Percentiles rank a stretch among this genome's conserved stretches.
Evolutionary conservation across 2,329 filamentous ascomycete genomes (phyloP).

Genomic region (Triangularia setosa): DNA sequence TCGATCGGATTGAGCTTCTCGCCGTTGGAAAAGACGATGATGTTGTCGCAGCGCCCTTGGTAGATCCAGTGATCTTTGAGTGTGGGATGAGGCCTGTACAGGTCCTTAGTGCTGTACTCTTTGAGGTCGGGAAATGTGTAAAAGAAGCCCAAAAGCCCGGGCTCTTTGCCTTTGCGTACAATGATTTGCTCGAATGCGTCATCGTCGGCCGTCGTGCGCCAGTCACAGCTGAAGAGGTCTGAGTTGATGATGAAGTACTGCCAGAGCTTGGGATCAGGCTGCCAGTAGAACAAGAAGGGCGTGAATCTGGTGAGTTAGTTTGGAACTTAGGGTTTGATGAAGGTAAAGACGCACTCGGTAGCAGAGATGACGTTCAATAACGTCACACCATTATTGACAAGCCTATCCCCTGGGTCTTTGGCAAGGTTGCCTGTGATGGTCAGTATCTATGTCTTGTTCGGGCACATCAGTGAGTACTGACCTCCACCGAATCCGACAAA

Average conservation of each 20-base stretch:
- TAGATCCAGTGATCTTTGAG: slow-evolving; percentile 35
- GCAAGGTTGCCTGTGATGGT: slow-evolving; percentile 32
- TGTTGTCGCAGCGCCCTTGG: slow-evolving; percentile 38
- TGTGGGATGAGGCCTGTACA: slow-evolving; percentile 39
- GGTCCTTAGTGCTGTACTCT: slow-evolving; percentile 43
- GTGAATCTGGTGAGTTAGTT: slow-evolving; percentile 28
- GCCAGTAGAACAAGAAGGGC: slow-evolving; percentile 34
- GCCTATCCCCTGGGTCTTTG: slow-evolving; percentile 35
- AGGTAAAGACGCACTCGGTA: slow-evolving; percentile 37
- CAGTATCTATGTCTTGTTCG: slow-evolving; percentile 22
- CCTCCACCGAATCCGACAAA: slow-evolving; percentile 37
- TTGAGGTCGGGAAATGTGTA: slow-evolving; percentile 37
- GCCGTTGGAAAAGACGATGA: slow-evolving; percentile 48
- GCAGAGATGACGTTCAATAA: slow-evolving; percentile 38
- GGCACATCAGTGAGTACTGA: slow-evolving; percentile 19
- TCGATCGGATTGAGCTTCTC: slow-evolving; percentile 48
- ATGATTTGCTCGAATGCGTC: slow-evolving; percentile 38
- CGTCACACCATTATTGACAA: slow-evolving; percentile 34
- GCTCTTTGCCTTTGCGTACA: slow-evolving; percentile 35
- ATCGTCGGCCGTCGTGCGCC: slow-evolving; percentile 33
- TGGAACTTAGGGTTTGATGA: not conserved
- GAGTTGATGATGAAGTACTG: slow-evolving; percentile 42
- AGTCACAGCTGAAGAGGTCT: slow-evolving; percentile 40
- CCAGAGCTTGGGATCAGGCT: slow-evolving; percentile 36
- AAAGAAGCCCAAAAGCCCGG: slow-evolving; percentile 37